These are phyloP conservation scores for Teratosphaeria viscida DNA, from an alignment of 2,329 filamentous ascomycete species.

Conservation along the genomic window DNA sequence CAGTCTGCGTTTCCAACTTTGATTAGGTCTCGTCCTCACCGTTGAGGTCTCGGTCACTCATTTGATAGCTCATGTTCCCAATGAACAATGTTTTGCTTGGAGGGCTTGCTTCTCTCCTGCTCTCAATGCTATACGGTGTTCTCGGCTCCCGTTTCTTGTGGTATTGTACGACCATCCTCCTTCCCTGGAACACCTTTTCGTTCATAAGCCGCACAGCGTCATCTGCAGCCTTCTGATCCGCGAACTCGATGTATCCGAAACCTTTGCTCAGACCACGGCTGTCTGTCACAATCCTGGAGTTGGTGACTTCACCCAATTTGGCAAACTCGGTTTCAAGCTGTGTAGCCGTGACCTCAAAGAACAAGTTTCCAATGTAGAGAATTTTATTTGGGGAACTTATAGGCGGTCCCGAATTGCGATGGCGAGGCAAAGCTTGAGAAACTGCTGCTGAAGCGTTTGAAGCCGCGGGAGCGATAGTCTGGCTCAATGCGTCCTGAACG, in stretches of 20 bases:
- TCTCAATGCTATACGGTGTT: not conserved
- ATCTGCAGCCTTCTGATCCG: slow-evolving; percentile 41
- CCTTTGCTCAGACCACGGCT: slow-evolving; percentile 57
- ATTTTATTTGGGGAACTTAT: slow-evolving; percentile 30
- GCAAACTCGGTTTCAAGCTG: slow-evolving; percentile 51
- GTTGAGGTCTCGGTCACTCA: slow-evolving; percentile 74
- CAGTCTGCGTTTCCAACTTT: not conserved
- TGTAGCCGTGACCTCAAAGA: slow-evolving; percentile 55
- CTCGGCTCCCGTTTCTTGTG: slow-evolving; percentile 25
- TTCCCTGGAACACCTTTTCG: slow-evolving; percentile 52
- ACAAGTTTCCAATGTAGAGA: slow-evolving; percentile 59
- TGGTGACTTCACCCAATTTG: slow-evolving; percentile 46
- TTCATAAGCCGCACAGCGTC: slow-evolving; percentile 49
- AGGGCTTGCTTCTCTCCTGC: slow-evolving; percentile 21
- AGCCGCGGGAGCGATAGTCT: slow-evolving; percentile 1
- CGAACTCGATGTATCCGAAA: slow-evolving; percentile 57
- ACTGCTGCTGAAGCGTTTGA: slow-evolving; percentile 3
- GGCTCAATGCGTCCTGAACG: slow-evolving; percentile 3
- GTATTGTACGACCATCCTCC: slow-evolving; percentile 53
- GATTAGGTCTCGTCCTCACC: slow-evolving; percentile 11
- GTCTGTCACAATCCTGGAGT: slow-evolving; percentile 49
- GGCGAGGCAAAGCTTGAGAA: not conserved
- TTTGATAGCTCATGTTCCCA: slow-evolving; percentile 78
- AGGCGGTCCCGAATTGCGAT: not conserved
- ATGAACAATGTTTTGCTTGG: slow-evolving; percentile 65